Percentiles rank a stretch among this genome's conserved stretches.
Conservation (phyloP, 1,284 basidiomycete species). For the Leccinum pachyderme region DNA sequence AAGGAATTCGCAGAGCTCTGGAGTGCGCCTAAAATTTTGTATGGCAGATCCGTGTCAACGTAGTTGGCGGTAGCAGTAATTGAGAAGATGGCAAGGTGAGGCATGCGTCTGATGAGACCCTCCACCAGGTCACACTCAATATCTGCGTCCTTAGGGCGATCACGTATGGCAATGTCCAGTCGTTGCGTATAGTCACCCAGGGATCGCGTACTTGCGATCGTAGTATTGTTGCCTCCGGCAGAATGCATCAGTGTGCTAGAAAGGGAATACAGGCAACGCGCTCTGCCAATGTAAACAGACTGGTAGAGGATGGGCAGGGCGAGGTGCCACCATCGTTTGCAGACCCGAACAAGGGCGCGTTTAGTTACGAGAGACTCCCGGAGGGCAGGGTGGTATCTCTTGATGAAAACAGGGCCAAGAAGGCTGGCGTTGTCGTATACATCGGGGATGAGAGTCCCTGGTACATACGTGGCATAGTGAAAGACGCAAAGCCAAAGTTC, state of each 20-base stretch:
- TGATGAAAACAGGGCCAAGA: neutral
- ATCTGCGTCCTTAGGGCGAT: constrained; percentile 4
- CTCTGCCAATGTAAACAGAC: constrained; percentile 2
- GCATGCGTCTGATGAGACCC: constrained; percentile 26
- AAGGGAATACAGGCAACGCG: neutral
- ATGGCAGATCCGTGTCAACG: neutral
- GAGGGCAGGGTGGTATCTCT: constrained; percentile 32
- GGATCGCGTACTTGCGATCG: neutral
- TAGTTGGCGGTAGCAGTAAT: constrained; percentile 10
- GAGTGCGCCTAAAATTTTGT: constrained; percentile 18
- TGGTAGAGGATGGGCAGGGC: constrained; percentile 12
- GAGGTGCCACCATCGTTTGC: constrained; percentile 38
- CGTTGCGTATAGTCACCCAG: constrained; percentile 22
- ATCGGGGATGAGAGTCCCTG: neutral
- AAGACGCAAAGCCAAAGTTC: neutral
- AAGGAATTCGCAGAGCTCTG: neutral
- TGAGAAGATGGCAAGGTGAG: constrained; percentile 11
- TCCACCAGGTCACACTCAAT: neutral
- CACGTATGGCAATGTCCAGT: constrained; percentile 28
- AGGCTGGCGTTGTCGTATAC: neutral
- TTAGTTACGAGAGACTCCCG: constrained; percentile 44
- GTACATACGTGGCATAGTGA: neutral
- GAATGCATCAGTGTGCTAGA: constrained; percentile 20
- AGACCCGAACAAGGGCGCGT: constrained; percentile 37
- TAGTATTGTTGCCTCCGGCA: constrained; percentile 1